These are phyloP conservation scores for Tieghemiomyces parasiticus DNA, from an alignment of 192 early-diverging fungal genomes.

Conservation along the genomic window DNA sequence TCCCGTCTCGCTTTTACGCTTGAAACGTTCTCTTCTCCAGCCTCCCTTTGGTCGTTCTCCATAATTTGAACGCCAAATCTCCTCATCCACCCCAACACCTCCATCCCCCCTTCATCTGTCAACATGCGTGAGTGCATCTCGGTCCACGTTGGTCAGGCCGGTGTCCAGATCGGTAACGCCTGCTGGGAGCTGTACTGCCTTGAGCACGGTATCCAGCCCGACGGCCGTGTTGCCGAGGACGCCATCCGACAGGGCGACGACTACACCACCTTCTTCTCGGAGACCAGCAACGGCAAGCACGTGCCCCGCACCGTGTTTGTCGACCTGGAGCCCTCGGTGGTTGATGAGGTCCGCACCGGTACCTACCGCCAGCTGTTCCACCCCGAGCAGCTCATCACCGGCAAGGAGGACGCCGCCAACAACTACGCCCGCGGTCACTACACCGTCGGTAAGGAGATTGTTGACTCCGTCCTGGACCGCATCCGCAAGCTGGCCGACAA, in stretches of 20 bases:
- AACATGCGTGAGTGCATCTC: conserved; percentile 67
- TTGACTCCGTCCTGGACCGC: conserved; percentile 91
- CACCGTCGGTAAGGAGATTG: conserved; percentile 98
- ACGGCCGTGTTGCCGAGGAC: conserved; percentile 50
- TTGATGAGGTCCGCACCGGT: conserved; percentile 97
- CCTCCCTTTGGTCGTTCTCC: conserved; percentile 6
- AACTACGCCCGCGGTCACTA: conserved; percentile 99
- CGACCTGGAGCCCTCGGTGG: conserved; percentile 89
- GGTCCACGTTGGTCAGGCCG: conserved; percentile 76
- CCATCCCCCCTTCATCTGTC: neutral
- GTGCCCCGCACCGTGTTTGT: conserved; percentile 99
- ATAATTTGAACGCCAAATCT: conserved; percentile 6
- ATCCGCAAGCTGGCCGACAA: conserved; percentile 96
- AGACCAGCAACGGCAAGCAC: conserved; percentile 98
- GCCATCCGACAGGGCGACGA: conserved; percentile 52
- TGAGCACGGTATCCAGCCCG: conserved; percentile 96
- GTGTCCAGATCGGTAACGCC: conserved; percentile 99
- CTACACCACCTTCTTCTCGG: conserved; percentile 99
- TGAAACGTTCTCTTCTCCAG: neutral
- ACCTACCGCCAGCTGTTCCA: conserved; percentile 90
- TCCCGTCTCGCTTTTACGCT: neutral
- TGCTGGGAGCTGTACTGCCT: conserved; percentile 98
- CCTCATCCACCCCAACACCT: neutral
- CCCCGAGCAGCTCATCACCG: conserved; percentile 97
- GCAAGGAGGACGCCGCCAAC: conserved; percentile 99